These are phyloP conservation scores for Yamadazyma kanchanaburiensis DNA, from an alignment of 1,139 yeast species.

Conservation along the genomic window DNA sequence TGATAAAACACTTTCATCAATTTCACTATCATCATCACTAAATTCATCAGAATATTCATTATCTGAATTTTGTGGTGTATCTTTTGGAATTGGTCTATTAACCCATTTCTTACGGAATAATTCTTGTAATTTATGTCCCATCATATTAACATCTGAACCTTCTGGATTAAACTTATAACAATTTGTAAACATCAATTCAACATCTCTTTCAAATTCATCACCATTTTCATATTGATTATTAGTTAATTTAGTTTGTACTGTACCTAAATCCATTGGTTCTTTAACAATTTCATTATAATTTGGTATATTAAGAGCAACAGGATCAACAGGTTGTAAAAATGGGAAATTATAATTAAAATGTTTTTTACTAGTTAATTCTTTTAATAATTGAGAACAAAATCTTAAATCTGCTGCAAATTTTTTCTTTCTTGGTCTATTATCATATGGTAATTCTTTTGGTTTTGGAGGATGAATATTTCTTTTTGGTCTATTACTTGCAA, in stretches of 20 bases:
- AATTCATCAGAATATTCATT: conserved; percentile 30
- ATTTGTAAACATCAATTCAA: conserved; percentile 78
- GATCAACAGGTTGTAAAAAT: conserved; percentile 90
- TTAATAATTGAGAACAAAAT: conserved; percentile 78
- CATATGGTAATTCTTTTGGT: conserved; percentile 90
- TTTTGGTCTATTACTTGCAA: conserved; percentile 70
- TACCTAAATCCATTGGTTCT: conserved; percentile 93
- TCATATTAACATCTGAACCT: conserved; percentile 89
- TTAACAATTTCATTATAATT: conserved; percentile 81
- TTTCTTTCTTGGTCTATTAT: conserved; percentile 86
- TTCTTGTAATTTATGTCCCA: conserved; percentile 90
- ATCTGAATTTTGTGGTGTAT: conserved; percentile 42
- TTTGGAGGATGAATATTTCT: conserved; percentile 96
- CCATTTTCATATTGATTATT: conserved; percentile 88
- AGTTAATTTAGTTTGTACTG: conserved; percentile 73
- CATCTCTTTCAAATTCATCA: conserved; percentile 81
- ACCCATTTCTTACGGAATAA: conserved; percentile 88
- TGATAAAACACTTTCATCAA: conserved; percentile 69
- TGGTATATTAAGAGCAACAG: conserved; percentile 90
- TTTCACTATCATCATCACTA: conserved; percentile 59
- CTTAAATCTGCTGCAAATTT: conserved; percentile 87
- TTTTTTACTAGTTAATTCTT: conserved; percentile 80
- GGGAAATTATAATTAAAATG: conserved; percentile 86
- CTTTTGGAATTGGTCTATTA: conserved; percentile 78
- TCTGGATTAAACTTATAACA: conserved; percentile 94